Evolutionary conservation across 2,329 filamentous ascomycete species (phyloP).

Genomic region (Neonectria hederae): DNA sequence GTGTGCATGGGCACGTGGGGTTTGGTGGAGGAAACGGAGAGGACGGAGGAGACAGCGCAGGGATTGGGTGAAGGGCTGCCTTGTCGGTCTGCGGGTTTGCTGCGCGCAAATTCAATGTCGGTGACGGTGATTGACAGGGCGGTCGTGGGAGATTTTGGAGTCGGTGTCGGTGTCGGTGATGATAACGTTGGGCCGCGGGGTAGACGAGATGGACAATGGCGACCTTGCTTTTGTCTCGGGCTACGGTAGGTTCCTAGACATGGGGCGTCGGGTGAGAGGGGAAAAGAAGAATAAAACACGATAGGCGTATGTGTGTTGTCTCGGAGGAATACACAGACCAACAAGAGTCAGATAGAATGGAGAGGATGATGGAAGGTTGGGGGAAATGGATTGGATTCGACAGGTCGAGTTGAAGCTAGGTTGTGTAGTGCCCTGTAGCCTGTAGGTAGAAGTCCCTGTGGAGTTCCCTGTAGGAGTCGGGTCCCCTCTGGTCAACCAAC

Average conservation of each 20-base stretch:
- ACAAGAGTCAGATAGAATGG: not conserved
- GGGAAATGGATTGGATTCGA: not conserved
- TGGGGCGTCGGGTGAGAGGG: not conserved
- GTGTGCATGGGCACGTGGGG: constrained; percentile 41
- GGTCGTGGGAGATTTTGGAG: not conserved
- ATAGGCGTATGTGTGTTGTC: constrained; percentile 2
- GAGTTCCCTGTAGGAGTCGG: not conserved
- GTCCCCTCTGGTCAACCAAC: not conserved
- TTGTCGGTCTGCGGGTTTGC: constrained; percentile 19
- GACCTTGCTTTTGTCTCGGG: not conserved
- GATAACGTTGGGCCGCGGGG: not conserved
- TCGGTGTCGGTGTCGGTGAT: not conserved
- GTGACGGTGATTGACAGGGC: constrained; percentile 15
- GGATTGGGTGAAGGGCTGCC: constrained; percentile 13
- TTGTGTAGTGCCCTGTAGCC: not conserved
- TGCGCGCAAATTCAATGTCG: constrained; percentile 12
- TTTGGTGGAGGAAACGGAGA: constrained; percentile 32
- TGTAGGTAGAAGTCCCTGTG: not conserved
- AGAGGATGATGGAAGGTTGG: not conserved
- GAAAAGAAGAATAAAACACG: not conserved
- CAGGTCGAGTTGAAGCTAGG: not conserved
- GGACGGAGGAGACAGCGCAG: constrained; percentile 18
- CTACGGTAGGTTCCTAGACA: not conserved
- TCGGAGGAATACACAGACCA: not conserved
- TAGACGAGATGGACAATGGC: not conserved